These are phyloP conservation scores for Pythium dissotocum DNA, from an alignment of 352 stramenopile genomes.

Conservation along the genomic window DNA sequence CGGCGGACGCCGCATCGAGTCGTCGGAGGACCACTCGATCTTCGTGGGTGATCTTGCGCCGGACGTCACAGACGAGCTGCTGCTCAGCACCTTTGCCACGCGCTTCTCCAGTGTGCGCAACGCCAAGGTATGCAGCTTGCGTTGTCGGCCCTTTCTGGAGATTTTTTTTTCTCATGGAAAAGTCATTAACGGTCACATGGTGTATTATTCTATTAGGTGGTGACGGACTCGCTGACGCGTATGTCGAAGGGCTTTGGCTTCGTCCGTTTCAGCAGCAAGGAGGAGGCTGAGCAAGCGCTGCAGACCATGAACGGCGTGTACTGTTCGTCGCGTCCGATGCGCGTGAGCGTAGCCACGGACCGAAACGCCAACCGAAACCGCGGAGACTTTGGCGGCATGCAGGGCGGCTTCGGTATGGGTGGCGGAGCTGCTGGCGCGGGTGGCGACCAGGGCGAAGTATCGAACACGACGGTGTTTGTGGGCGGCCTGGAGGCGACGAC, in stretches of 20 bases:
- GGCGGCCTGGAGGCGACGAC: conserved; percentile 81
- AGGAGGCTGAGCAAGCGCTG: conserved; percentile 85
- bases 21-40: conserved; percentile 85
- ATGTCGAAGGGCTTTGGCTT: conserved; percentile 93
- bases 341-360: conserved; percentile 89
- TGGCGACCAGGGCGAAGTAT: conserved; percentile 50
- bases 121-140: conserved; percentile 52
- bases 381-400: conserved; percentile 21
- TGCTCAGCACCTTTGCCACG: conserved; percentile 81
- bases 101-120: conserved; percentile 82
- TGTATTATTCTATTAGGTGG: conserved; percentile 37
- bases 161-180: too few species aligned
- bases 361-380: conserved; percentile 40
- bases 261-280: conserved; percentile 87
- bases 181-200: too few species aligned
- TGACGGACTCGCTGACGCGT: conserved; percentile 87
- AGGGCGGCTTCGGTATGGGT: conserved; percentile 22
- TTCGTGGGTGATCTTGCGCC: conserved; percentile 92
- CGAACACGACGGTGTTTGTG: conserved; percentile 93
- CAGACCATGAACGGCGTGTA: conserved; percentile 91
- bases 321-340: conserved; percentile 87
- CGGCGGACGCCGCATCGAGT: conserved; percentile 84
- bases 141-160: too few species aligned
- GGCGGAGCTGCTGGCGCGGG: conserved; percentile 4
- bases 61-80: conserved; percentile 87